These are phyloP conservation scores for Diplosphaera chodatii DNA, from an alignment of 139 green algal genomes.

Conservation along the genomic window DNA sequence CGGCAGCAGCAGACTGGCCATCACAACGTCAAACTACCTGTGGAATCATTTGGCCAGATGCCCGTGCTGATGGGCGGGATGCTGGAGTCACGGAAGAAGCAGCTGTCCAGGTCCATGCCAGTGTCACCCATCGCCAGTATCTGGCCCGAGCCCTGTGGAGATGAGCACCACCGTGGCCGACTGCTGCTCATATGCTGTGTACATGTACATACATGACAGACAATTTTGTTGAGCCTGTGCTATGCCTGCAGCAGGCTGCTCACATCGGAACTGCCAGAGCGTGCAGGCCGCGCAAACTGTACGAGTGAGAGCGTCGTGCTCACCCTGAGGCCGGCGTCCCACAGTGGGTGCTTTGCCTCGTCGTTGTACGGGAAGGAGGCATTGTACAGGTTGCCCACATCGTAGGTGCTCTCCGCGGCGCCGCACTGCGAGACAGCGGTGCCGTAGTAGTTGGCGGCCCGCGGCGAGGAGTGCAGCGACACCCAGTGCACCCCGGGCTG, in stretches of 20 bases:
- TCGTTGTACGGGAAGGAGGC: not conserved
- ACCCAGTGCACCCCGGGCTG: slow-evolving; percentile 42
- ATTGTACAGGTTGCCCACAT: not conserved
- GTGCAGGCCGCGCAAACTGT: no score
- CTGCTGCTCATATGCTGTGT: no score
- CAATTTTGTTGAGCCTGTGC: not conserved
- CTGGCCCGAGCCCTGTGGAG: slow-evolving; percentile 51
- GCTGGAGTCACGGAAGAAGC: slow-evolving; percentile 71
- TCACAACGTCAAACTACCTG: no score
- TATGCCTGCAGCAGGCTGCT: no score
- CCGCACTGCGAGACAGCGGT: slow-evolving; percentile 46
- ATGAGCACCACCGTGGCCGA: no score
- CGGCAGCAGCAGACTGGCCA: no score
- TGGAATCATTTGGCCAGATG: not conserved
- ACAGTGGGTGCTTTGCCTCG: slow-evolving; percentile 54
- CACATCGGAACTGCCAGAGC: no score
- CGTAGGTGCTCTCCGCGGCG: not conserved
- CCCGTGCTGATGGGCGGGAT: slow-evolving; percentile 5
- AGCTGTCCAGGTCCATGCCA: slow-evolving; percentile 73
- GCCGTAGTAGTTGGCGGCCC: slow-evolving; percentile 47
- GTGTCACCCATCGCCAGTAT: slow-evolving; percentile 85
- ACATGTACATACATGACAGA: not conserved
- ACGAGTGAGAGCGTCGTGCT: no score
- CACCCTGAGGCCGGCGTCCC: slow-evolving; percentile 55
- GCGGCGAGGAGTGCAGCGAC: slow-evolving; percentile 18